Percentiles rank a stretch among this genome's conserved stretches.
Evolutionary conservation across 129 eudicot species (phyloP).

Genomic region (Apium graveolens): DNA sequence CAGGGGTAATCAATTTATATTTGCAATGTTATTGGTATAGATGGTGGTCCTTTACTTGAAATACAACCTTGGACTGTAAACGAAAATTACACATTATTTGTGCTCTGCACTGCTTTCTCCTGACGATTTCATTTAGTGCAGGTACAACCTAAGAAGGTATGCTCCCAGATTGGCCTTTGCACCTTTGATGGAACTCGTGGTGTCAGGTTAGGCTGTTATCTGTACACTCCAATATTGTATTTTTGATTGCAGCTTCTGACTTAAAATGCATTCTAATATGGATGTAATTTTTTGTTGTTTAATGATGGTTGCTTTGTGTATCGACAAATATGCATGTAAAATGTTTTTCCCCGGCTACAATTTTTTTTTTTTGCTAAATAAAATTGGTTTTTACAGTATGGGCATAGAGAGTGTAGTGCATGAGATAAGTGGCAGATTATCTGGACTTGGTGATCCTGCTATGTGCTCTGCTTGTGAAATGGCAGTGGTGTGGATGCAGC

Average conservation of each 20-base stretch:
- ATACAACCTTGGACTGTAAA: not conserved
- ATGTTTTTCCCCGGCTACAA: not conserved
- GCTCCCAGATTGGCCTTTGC: slow-evolving; percentile 56
- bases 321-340: not conserved
- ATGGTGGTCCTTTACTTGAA: not conserved
- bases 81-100: not conserved
- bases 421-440: slow-evolving; percentile 26
- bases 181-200: slow-evolving; percentile 49
- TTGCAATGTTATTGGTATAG: not conserved
- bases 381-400: slow-evolving; percentile 24
- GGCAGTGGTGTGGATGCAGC: slow-evolving; percentile 63
- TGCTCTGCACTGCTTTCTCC: not conserved
- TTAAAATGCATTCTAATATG: not conserved
- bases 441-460: slow-evolving; percentile 30
- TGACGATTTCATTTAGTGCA: slow-evolving; percentile 11
- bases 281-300: not conserved
- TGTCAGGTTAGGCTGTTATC: slow-evolving; percentile 31
- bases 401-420: slow-evolving; percentile 62
- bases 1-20: slow-evolving; percentile 25
- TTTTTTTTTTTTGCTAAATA: not conserved
- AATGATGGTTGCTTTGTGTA: not conserved
- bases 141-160: slow-evolving; percentile 52
- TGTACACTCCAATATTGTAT: not conserved
- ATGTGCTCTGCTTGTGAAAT: slow-evolving; percentile 64
- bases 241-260: not conserved